Percentiles rank a stretch among this genome's conserved stretches.
Evolutionary conservation across 352 stramenopile species (phyloP).

Genomic region (Phytophthora tentaculata): DNA sequence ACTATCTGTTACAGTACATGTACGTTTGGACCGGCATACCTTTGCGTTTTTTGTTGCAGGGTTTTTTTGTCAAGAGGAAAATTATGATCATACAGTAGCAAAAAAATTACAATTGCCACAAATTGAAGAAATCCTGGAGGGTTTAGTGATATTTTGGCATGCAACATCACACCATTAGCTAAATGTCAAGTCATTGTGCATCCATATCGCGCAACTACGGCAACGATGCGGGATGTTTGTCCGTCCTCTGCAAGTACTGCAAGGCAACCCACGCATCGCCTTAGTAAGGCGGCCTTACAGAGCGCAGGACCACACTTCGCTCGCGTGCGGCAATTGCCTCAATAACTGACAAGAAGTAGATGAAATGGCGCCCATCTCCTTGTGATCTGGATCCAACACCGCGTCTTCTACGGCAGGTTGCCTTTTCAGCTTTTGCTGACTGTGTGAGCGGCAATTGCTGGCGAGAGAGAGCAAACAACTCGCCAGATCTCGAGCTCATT

Average conservation of each 20-base stretch:
- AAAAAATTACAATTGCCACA: not conserved
- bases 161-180: not conserved
- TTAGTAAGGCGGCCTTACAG: not conserved
- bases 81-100: no score
- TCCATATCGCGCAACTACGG: slow-evolving; percentile 4
- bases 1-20: no score
- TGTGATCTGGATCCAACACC: slow-evolving; percentile 19
- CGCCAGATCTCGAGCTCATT: slow-evolving; percentile 24
- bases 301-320: slow-evolving; percentile 4
- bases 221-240: not conserved
- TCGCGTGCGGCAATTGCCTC: slow-evolving; percentile 3
- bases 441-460: not conserved
- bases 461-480: slow-evolving; percentile 2
- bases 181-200: slow-evolving; percentile 17
- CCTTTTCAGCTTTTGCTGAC: slow-evolving; percentile 18
- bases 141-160: slow-evolving; percentile 21
- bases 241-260: slow-evolving; percentile 1
- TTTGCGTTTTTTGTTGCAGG: no score
- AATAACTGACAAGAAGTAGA: not conserved
- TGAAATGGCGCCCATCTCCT: slow-evolving; percentile 9
- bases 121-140: slow-evolving; percentile 21
- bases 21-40: no score
- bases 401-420: slow-evolving; percentile 8
- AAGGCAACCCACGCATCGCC: not conserved
- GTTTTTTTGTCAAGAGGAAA: no score